Evolutionary conservation across 345 rosid species (phyloP).

Genomic region (Carallia pectinifolia): DNA sequence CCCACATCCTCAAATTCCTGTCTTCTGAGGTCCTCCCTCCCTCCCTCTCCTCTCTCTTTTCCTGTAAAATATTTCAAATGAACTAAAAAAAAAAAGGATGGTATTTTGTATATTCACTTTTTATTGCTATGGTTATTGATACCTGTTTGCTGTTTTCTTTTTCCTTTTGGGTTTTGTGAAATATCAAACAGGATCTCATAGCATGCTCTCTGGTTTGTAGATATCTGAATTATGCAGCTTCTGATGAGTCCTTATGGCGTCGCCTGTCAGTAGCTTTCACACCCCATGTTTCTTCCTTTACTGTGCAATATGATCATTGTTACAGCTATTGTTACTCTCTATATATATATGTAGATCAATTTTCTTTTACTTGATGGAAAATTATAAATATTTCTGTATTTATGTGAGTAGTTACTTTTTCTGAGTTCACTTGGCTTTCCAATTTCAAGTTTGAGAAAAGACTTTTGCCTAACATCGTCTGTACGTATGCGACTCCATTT

Average conservation of each 20-base stretch:
- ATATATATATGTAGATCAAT: too few relatives aligned
- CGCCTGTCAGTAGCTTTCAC: constrained; percentile 61
- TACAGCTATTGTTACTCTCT: too few relatives aligned
- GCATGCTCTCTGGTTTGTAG: constrained; percentile 80
- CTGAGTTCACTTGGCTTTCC: too few relatives aligned
- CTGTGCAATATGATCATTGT: background rate
- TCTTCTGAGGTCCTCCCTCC: constrained; percentile 67
- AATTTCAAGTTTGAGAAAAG: too few relatives aligned
- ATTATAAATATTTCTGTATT: too few relatives aligned
- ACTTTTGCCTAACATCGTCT: too few relatives aligned
- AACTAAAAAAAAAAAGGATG: too few relatives aligned
- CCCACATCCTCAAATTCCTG: constrained; percentile 82
- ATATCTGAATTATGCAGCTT: constrained; percentile 67
- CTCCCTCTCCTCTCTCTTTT: background rate
- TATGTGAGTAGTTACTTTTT: too few relatives aligned
- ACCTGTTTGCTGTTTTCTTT: background rate
- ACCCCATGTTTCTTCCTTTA: background rate
- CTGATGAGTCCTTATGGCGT: constrained; percentile 94
- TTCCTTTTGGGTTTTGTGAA: background rate
- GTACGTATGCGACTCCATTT: too few relatives aligned
- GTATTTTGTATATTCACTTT: background rate
- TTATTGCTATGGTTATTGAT: background rate
- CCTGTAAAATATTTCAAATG: background rate
- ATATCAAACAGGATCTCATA: constrained; percentile 65
- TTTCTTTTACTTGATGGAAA: too few relatives aligned